Evolutionary conservation across 306 rosid genomes (phyloP).

Genomic region (Prunus mira): DNA sequence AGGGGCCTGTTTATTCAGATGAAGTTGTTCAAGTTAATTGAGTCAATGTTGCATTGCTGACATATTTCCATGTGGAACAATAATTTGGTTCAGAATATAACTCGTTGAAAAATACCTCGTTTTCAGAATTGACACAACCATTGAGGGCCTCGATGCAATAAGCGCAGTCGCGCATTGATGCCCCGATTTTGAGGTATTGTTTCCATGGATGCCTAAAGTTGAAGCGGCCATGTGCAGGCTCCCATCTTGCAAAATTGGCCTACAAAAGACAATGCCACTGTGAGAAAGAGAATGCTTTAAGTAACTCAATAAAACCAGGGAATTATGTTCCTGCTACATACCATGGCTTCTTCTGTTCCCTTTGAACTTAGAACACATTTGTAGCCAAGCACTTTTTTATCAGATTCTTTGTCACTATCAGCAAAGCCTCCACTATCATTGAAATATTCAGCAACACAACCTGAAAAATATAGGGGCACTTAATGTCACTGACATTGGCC

Average conservation of each 20-base stretch:
- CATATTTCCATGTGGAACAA: too few species aligned
- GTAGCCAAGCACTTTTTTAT: conserved; percentile 46
- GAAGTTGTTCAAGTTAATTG: neutral
- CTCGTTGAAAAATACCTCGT: conserved; percentile 34
- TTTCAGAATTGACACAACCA: conserved; percentile 56
- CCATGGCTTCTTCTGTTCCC: conserved; percentile 70
- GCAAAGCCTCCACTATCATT: conserved; percentile 8
- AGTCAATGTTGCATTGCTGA: neutral
- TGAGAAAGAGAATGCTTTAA: neutral
- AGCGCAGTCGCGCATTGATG: conserved; percentile 71
- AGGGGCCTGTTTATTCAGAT: conserved; percentile 34
- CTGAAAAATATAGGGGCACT: conserved; percentile 31
- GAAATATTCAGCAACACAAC: conserved; percentile 50
- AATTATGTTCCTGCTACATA: conserved; percentile 15
- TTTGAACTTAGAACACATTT: conserved; percentile 65
- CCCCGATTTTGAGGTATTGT: conserved; percentile 69
- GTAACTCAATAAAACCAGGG: neutral
- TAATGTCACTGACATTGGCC: neutral
- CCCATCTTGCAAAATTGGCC: conserved; percentile 96
- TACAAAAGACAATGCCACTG: conserved; percentile 13
- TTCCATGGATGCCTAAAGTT: conserved; percentile 87
- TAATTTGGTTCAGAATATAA: neutral
- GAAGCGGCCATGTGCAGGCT: conserved; percentile 78
- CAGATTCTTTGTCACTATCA: conserved; percentile 28
- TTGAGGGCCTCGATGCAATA: conserved; percentile 74